Base-by-base conservation (phyloP, 108 stramenopile genomes). In the Cyclotella choctawhatcheeana region DNA sequence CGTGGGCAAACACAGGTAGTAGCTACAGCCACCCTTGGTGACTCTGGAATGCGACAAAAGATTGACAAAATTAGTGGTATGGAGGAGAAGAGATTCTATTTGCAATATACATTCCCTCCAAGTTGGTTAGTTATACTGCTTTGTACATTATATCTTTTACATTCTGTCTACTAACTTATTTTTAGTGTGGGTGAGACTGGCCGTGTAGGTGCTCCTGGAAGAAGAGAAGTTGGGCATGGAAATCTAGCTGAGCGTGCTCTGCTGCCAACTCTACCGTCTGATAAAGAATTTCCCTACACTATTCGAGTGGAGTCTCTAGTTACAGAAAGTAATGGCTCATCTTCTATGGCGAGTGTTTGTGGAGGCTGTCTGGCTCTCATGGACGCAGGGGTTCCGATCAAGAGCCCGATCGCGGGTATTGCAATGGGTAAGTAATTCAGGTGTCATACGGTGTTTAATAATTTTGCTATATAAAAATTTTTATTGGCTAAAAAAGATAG, bases 61-160 rank as follows among this genome's bases (percentile, higher is more conserved):
- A 88, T 93, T 44, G 96, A 98, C 62, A 85, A 76, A 34, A 77
- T 97, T 56, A 92, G 93, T 62, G 95, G 94, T 4, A 74, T 69
- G 67, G 84, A 85, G 43, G 77, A 86, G 58, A 96, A 96, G 67
- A 71, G 92, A 31, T 98, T 98, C 58, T 98, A 98, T 70, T 71
- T 98, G 69, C 97, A 98, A 78, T 98, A 98, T 58, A 81, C 90
- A 21, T 98, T 98, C 69, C 97, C 96, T 35, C 97, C 97, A 10
- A 91, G 89, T 74, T 93, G n/a, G n/a, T n/a, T n/a, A n/a, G n/a
- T n/a, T n/a, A n/a, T n/a, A n/a, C n/a, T n/a, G n/a, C n/a, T n/a
- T n/a, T n/a, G n/a, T n/a, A n/a, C n/a, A n/a, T n/a, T n/a, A n/a
- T n/a, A n/a, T n/a, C n/a, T n/a, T n/a, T n/a, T n/a, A n/a, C n/a